Percentiles rank a stretch among this genome's conserved stretches.
phyloP scores from a whole-genome alignment of 1,284 basidiomycete genomes.

The Takashimella tepidaria region DNA sequence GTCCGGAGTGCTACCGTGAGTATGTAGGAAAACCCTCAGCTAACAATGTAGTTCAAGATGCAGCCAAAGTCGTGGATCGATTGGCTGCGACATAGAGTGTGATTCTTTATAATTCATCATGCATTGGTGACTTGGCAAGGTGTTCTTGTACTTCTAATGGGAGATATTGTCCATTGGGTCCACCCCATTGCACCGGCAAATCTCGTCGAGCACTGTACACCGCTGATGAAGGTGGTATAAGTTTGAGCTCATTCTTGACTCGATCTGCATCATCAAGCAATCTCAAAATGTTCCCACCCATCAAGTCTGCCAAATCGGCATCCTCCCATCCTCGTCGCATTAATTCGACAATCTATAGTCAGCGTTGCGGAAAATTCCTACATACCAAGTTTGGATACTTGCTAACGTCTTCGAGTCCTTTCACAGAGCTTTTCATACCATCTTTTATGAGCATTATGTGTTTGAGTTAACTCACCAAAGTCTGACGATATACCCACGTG shows the following conservation, averaged over 20 bases:
- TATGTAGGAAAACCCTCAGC: neutral
- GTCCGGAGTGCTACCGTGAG: neutral
- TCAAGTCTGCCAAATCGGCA: slow-evolving; percentile 67
- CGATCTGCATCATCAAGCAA: slow-evolving; percentile 65
- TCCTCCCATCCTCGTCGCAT: slow-evolving; percentile 71
- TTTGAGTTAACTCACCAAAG: slow-evolving; percentile 20
- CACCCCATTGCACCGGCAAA: slow-evolving; percentile 27
- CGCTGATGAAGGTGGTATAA: slow-evolving; percentile 47
- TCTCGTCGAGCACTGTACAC: slow-evolving; percentile 42
- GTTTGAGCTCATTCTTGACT: slow-evolving; percentile 53
- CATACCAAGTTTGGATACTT: slow-evolving; percentile 56
- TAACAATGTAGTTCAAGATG: neutral
- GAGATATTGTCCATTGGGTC: slow-evolving; percentile 9
- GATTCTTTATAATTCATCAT: neutral
- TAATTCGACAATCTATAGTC: slow-evolving; percentile 54
- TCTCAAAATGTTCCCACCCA: slow-evolving; percentile 71
- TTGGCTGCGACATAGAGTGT: neutral
- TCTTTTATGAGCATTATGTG: slow-evolving; percentile 55
- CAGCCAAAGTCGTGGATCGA: neutral
- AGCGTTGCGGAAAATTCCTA: neutral
- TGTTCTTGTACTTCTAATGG: slow-evolving; percentile 9
- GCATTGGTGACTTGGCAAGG: neutral
- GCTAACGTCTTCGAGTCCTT: slow-evolving; percentile 58
- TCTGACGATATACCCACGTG: slow-evolving; percentile 52
- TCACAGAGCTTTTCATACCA: slow-evolving; percentile 55